phyloP scores from a whole-genome alignment of 1,284 basidiomycete species.

The Pseudozyma hubeiensis region DNA sequence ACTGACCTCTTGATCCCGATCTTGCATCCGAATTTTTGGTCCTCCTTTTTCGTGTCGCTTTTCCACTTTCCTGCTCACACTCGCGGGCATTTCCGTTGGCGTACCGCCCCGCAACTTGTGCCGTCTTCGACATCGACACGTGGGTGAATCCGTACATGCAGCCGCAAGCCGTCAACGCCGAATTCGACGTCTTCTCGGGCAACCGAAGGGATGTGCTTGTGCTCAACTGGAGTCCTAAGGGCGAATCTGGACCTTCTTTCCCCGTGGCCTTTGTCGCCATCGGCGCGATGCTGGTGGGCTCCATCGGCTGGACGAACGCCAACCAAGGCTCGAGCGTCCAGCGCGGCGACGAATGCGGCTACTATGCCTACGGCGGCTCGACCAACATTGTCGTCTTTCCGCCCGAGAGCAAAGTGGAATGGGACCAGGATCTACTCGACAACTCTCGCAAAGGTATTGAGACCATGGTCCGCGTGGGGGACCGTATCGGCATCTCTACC shows the following conservation, averaged over 20 bases:
- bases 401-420: slow-evolving; percentile 73
- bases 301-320: slow-evolving; percentile 80
- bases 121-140: background rate
- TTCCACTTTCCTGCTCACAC: background rate
- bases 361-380: slow-evolving; percentile 70
- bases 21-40: slow-evolving; percentile 5
- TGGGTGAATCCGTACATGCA: slow-evolving; percentile 7
- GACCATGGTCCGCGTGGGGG: slow-evolving; percentile 77
- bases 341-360: slow-evolving; percentile 86
- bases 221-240: slow-evolving; percentile 51
- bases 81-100: too few species aligned
- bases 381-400: slow-evolving; percentile 55
- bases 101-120: too few species aligned
- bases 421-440: slow-evolving; percentile 90
- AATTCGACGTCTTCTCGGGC: slow-evolving; percentile 62
- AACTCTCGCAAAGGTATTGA: slow-evolving; percentile 77
- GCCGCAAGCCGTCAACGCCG: slow-evolving; percentile 60
- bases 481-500: slow-evolving; percentile 53
- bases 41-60: slow-evolving; percentile 6
- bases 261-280: slow-evolving; percentile 60
- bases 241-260: slow-evolving; percentile 8
- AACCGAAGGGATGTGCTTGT: slow-evolving; percentile 54
- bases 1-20: background rate
- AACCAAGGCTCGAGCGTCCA: slow-evolving; percentile 81
- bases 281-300: slow-evolving; percentile 73